phyloP scores from a whole-genome alignment of 257 asterid genomes.

The Cynanchum wilfordii region DNA sequence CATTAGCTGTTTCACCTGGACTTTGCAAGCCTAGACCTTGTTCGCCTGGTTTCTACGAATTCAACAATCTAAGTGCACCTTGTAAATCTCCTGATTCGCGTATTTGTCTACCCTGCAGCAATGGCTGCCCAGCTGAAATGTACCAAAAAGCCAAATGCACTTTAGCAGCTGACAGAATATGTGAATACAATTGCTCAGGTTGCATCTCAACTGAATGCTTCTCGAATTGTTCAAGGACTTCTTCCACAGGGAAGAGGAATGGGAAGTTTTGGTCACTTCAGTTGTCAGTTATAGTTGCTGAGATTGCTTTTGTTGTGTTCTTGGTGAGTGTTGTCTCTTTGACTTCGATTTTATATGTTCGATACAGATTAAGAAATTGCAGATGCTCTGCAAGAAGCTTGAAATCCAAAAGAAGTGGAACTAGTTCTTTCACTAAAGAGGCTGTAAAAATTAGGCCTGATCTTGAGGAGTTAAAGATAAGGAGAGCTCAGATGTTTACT shows the following conservation, averaged over 20 bases:
- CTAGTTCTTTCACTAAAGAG: slow-evolving; percentile 39
- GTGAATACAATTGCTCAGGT: slow-evolving; percentile 62
- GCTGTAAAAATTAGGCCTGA: slow-evolving; percentile 54
- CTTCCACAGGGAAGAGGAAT: slow-evolving; percentile 26
- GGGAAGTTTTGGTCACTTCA: slow-evolving; percentile 62
- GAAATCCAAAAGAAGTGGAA: slow-evolving; percentile 28
- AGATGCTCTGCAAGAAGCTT: slow-evolving; percentile 42
- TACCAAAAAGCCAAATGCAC: slow-evolving; percentile 47
- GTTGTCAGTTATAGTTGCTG: slow-evolving; percentile 65
- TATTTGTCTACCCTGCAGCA: slow-evolving; percentile 70
- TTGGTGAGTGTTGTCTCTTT: slow-evolving; percentile 52
- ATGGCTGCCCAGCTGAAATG: slow-evolving; percentile 71
- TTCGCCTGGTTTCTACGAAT: slow-evolving; percentile 46
- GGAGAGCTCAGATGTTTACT: slow-evolving; percentile 71
- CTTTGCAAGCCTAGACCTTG: slow-evolving; percentile 53
- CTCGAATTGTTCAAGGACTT: slow-evolving; percentile 39
- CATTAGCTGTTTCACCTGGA: slow-evolving; percentile 70
- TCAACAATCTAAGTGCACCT: slow-evolving; percentile 44
- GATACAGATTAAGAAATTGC: slow-evolving; percentile 68
- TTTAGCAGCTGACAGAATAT: slow-evolving; percentile 45
- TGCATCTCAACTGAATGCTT: slow-evolving; percentile 60
- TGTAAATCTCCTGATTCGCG: slow-evolving; percentile 54
- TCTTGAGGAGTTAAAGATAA: slow-evolving; percentile 59
- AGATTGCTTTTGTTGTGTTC: slow-evolving; percentile 67
- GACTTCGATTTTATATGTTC: slow-evolving; percentile 52